Base-by-base conservation (phyloP, 2,329 filamentous ascomycete species). In the Fusarium equiseti region DNA sequence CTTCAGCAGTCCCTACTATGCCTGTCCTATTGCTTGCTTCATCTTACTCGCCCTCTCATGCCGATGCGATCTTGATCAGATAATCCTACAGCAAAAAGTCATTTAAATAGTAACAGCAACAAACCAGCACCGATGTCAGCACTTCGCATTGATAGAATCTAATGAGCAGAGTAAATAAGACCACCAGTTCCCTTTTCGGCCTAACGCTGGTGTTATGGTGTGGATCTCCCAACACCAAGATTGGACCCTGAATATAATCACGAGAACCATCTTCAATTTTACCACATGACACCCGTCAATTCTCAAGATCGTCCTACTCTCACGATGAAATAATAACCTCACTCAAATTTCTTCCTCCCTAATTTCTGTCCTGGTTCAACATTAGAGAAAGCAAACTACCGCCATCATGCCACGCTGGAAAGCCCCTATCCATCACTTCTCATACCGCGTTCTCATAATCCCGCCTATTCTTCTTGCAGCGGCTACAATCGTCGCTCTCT, bases 371-470 rank as follows among this genome's bases (percentile, higher is more conserved):
- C n/a, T 2, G n/a, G 10, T 6, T 13, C 5, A 1, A 2, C 10
- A 18, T 12, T 16, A 5, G 9, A 42, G 10, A 35, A 11, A 26
- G 13, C 5, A 26, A 27, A 18, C 13, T 2, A 26, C 8, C n/a
- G 26, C 9, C 64, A 56, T 18, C 42, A 73, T 74, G 70, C 43
- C 68, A 6, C 73, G 74, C 45, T 76, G 77, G 68, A 79, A 76
- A 52, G 81, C 81, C 13, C 87, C 87, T 18, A 84, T 89, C 58
- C 85, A 86, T 35, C 81, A 82, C 72, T 84, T 89, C 73, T 75
- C 84, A 49, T 83, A 88, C 51, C 85, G 83, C 43, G 86, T 85
- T 76, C 77, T 88, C 38, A 77, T 85, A n/a, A 81, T 88, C 45
- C 75, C 84, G 4, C 82, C 86, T 12, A 78, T 85, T 50, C 74